A percentile compares a stretch with the other conserved stretches of the same genome.
phyloP scores from a whole-genome alignment of 345 rosid species.

The Eucalyptus melliodora region DNA sequence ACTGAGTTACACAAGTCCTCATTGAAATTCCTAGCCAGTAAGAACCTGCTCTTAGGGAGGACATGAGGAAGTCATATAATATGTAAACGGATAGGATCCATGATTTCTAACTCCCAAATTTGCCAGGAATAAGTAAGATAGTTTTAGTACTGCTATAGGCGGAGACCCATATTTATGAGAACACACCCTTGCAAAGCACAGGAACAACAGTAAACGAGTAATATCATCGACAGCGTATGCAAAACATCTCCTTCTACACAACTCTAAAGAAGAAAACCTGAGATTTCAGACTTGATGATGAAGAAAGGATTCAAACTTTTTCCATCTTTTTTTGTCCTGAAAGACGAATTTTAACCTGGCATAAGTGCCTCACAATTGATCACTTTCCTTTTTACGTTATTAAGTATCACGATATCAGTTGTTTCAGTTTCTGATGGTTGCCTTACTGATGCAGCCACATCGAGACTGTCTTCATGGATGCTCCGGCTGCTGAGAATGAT shows the following conservation, averaged over 20 bases:
- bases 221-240: neutral
- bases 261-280: neutral
- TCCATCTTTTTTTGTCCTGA: neutral
- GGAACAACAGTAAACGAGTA: neutral
- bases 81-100: neutral
- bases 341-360: neutral
- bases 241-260: neutral
- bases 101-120: neutral
- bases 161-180: neutral
- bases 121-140: neutral
- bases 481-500: conserved; percentile 31
- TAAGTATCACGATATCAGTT: neutral
- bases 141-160: neutral
- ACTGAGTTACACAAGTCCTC: neutral
- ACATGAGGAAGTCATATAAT: neutral
- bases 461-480: conserved; percentile 27
- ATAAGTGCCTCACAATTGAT: neutral
- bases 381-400: neutral
- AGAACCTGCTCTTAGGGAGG: neutral
- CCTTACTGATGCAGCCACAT: conserved; percentile 20
- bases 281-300: neutral
- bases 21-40: neutral
- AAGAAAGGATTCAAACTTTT: neutral
- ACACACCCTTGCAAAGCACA: neutral
- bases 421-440: neutral